phyloP scores from a whole-genome alignment of 306 rosid genomes.

The Hippophae rhamnoides region DNA sequence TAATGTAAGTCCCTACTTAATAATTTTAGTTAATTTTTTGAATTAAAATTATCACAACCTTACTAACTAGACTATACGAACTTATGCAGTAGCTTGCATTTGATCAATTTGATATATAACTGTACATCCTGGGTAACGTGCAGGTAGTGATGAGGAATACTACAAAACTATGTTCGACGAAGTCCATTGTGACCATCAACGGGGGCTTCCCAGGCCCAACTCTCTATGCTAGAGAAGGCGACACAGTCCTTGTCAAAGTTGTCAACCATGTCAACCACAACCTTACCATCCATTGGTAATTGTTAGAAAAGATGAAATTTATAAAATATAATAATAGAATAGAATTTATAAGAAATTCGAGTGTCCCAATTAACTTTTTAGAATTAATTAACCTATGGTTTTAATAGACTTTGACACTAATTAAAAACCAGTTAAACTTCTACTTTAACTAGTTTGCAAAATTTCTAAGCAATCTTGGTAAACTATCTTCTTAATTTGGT shows the following conservation, averaged over 20 bases:
- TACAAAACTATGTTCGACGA: background rate
- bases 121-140: background rate
- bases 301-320: background rate
- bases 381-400: too few species aligned
- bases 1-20: constrained; percentile 39
- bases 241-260: background rate
- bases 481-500: background rate
- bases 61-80: background rate
- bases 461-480: too few species aligned
- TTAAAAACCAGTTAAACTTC: background rate
- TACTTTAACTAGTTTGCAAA: background rate
- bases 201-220: background rate
- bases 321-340: background rate
- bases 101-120: background rate
- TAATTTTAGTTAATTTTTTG: too few species aligned
- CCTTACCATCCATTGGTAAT: background rate
- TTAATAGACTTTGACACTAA: background rate
- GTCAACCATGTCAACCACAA: background rate
- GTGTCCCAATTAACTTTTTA: too few species aligned
- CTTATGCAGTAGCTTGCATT: background rate
- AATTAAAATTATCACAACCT: too few species aligned
- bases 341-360: background rate
- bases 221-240: constrained; percentile 1
- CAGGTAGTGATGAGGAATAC: background rate
- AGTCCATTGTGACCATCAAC: background rate